A percentile compares a stretch with the other conserved stretches of the same genome.
phyloP scores from a whole-genome alignment of 352 stramenopile genomes.

The Pythium grandisporangium region DNA sequence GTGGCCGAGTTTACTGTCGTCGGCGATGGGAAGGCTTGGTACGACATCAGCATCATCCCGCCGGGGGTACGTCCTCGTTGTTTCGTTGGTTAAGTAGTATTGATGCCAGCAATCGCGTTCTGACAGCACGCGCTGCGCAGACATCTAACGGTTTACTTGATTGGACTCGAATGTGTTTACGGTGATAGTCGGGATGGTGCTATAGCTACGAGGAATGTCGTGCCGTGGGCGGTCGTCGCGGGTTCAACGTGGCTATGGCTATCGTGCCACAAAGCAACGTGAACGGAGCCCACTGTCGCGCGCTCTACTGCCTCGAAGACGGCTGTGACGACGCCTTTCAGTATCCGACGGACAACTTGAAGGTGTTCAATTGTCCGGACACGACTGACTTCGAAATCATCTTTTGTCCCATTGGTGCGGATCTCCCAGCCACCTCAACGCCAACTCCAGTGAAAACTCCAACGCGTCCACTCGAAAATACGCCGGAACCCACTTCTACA shows the following conservation, averaged over 20 bases:
- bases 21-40: constrained; percentile 15
- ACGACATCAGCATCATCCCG: constrained; percentile 21
- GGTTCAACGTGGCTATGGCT: constrained; percentile 29
- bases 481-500: too few species aligned
- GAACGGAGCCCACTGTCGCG: constrained; percentile 19
- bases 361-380: constrained; percentile 19
- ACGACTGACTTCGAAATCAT: constrained; percentile 22
- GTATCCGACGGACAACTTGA: constrained; percentile 20
- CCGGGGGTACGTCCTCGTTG: constrained; percentile 11
- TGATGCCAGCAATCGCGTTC: too few species aligned
- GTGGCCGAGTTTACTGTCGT: constrained; percentile 15
- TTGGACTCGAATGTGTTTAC: too few species aligned
- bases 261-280: constrained; percentile 18
- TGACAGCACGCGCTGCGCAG: not conserved
- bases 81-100: not conserved
- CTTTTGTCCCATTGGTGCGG: constrained; percentile 17
- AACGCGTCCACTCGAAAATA: not conserved
- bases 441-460: not conserved
- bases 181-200: constrained; percentile 12
- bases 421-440: not conserved
- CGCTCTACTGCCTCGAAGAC: constrained; percentile 15
- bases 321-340: constrained; percentile 18
- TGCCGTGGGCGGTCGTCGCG: constrained; percentile 9
- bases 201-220: constrained; percentile 16
- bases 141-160: too few species aligned